A percentile compares a stretch with the other conserved stretches of the same genome.
phyloP scores from a whole-genome alignment of 2,329 filamentous ascomycete genomes.

The Tolypocladium ophioglossoides region DNA sequence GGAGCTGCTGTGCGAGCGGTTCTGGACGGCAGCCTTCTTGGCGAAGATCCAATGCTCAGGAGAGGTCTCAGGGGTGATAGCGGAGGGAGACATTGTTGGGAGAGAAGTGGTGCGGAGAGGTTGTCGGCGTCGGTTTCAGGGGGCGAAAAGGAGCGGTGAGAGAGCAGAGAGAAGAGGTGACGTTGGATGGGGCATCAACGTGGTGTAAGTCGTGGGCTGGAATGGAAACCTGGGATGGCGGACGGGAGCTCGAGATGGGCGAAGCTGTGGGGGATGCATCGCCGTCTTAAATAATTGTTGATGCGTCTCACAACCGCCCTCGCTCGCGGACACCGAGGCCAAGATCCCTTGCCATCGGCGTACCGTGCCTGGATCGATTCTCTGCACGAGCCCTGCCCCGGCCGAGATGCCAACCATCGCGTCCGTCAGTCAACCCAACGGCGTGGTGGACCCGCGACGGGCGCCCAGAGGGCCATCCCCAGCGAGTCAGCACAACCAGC shows the following conservation, averaged over 20 bases:
- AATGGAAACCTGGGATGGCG: constrained; percentile 1
- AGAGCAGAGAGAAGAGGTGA: neutral
- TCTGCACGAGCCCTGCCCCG: neutral
- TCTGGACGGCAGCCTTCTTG: constrained; percentile 15
- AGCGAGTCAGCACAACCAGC: constrained; percentile 3
- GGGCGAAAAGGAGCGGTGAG: constrained; percentile 1
- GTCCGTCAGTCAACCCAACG: constrained; percentile 8
- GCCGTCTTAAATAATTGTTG: constrained; percentile 9
- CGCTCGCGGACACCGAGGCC: neutral
- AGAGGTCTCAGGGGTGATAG: constrained; percentile 22
- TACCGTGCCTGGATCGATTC: neutral
- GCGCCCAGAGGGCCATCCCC: neutral
- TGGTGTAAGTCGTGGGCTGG: neutral
- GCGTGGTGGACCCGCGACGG: constrained; percentile 7
- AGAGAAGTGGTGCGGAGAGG: neutral
- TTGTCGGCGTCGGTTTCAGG: constrained; percentile 3
- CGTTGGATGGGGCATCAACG: neutral
- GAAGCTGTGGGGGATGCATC: constrained; percentile 1
- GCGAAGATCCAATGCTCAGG: constrained; percentile 18
- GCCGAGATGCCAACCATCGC: neutral
- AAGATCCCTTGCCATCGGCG: neutral
- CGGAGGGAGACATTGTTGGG: constrained; percentile 25
- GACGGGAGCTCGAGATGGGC: constrained; percentile 1
- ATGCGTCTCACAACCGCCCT: neutral
- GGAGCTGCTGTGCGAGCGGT: constrained; percentile 14